Base-by-base conservation (phyloP, 495 filamentous ascomycete genomes). In the Neurospora tetraspora region DNA sequence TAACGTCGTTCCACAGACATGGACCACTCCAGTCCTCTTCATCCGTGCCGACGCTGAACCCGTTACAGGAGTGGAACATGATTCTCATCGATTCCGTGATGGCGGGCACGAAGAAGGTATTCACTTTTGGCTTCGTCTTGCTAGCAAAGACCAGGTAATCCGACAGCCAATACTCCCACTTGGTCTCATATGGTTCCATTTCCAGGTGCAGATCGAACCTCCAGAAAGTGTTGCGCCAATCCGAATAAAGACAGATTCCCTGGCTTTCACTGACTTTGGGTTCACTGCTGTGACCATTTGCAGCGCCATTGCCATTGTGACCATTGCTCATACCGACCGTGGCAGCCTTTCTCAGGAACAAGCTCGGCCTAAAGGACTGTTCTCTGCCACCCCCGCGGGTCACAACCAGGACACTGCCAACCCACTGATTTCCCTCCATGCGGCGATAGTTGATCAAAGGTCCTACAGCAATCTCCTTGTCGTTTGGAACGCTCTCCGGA, bases 1-100 rank as follows among this genome's bases (percentile, higher is more conserved):
- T 80, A 14, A 96, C 94, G 76, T 97, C 94, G 74, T 96, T 95
- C 95, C 95, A 97, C 71, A 97, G 85, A 20, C 88, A 91, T 11
- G 91, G 89, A 0, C 95, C 95, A 61, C 89, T 88, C 89, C 90
- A 97, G 42, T 89, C 91, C 2, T 93, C 87, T 82, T 94, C 91
- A 79, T 97, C 92, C 8, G 93, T 97, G 68, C 94, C 94, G 36
- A 97, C 93, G 53, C 92, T 95, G 82, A 98, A 97, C 69, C 95
- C 95, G 83, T 97, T 98, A 83, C 94, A 97, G 37, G 93, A 97
- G 82, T 97, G 91, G 82, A 98, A 97, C 87, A 97, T 93, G 73
- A 97, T 91, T 74, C 94, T 89, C 94, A 98, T 97, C 31, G 92
- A 94, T 81, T 97, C 90, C 37, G 88, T 82, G 69, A 84, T 83